phyloP scores from a whole-genome alignment of 805 yeast species.

The Monosporozyma servazzii region DNA sequence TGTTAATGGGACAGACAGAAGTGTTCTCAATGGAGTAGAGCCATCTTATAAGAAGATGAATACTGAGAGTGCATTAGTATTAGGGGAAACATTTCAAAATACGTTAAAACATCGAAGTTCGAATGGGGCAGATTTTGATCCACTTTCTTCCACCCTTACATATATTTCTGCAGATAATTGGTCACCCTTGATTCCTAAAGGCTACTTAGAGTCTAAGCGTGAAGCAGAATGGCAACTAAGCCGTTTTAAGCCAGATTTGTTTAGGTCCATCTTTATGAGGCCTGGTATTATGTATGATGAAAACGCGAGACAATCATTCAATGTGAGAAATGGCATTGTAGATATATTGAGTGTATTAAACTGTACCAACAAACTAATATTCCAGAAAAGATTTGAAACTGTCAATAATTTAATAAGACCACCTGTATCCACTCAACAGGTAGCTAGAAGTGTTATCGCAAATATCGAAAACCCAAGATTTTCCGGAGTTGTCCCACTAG shows the following conservation, averaged over 20 bases:
- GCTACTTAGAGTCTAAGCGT: slow-evolving; percentile 68
- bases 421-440: slow-evolving; percentile 56
- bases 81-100: slow-evolving; percentile 46
- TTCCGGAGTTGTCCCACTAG: slow-evolving; percentile 51
- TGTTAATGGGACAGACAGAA: background rate
- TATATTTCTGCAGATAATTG: slow-evolving; percentile 76
- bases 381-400: slow-evolving; percentile 26
- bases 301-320: slow-evolving; percentile 23
- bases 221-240: slow-evolving; percentile 57
- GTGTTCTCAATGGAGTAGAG: slow-evolving; percentile 10
- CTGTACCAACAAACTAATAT: slow-evolving; percentile 35
- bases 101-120: slow-evolving; percentile 8
- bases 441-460: slow-evolving; percentile 50
- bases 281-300: slow-evolving; percentile 82
- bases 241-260: slow-evolving; percentile 30
- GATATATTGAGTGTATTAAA: slow-evolving; percentile 34
- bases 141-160: slow-evolving; percentile 31
- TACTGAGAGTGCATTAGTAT: slow-evolving; percentile 53
- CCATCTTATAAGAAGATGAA: slow-evolving; percentile 53
- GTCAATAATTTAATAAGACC: slow-evolving; percentile 49
- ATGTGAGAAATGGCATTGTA: slow-evolving; percentile 1
- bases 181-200: slow-evolving; percentile 57
- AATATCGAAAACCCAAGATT: slow-evolving; percentile 42
- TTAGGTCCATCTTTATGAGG: slow-evolving; percentile 58
- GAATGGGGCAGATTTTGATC: slow-evolving; percentile 30